A percentile compares a stretch with the other conserved stretches of the same genome.
Conservation (phyloP, 2,329 filamentous ascomycete species). For the Talaromyces funiculosus region DNA sequence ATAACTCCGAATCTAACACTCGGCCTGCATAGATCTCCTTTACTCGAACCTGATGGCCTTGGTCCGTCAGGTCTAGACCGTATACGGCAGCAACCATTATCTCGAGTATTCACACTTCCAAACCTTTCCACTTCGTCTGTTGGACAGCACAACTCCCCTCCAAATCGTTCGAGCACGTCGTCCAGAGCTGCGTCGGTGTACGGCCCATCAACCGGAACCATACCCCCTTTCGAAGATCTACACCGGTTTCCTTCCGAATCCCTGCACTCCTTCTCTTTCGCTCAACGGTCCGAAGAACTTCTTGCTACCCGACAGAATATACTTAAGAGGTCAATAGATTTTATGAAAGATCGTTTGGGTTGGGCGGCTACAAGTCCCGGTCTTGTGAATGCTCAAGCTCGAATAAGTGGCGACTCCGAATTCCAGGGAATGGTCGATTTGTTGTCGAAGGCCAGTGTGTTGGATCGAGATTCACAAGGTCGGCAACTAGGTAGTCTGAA, state of each 20-base stretch:
- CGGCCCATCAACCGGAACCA: slow-evolving; percentile 58
- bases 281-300: slow-evolving; percentile 87
- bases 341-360: slow-evolving; percentile 87
- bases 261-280: slow-evolving; percentile 95
- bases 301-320: slow-evolving; percentile 89
- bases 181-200: slow-evolving; percentile 50
- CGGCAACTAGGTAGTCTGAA: slow-evolving; percentile 41
- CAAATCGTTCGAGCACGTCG: slow-evolving; percentile 61
- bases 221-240: slow-evolving; percentile 76
- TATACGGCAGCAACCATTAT: slow-evolving; percentile 78
- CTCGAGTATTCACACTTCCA: slow-evolving; percentile 60
- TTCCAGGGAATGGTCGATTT: slow-evolving; percentile 88
- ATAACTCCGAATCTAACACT: slow-evolving; percentile 11
- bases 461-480: slow-evolving; percentile 53
- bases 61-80: slow-evolving; percentile 82
- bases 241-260: slow-evolving; percentile 92
- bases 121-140: slow-evolving; percentile 59
- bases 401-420: slow-evolving; percentile 75
- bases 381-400: slow-evolving; percentile 76
- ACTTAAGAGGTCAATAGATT: slow-evolving; percentile 87
- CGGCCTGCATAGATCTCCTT: slow-evolving; percentile 58
- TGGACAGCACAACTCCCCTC: slow-evolving; percentile 59
- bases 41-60: slow-evolving; percentile 82
- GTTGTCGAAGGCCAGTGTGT: slow-evolving; percentile 71
- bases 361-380: slow-evolving; percentile 71